Base-by-base conservation (phyloP, 768 basidiomycete species). In the Phaeotremella fagi region DNA sequence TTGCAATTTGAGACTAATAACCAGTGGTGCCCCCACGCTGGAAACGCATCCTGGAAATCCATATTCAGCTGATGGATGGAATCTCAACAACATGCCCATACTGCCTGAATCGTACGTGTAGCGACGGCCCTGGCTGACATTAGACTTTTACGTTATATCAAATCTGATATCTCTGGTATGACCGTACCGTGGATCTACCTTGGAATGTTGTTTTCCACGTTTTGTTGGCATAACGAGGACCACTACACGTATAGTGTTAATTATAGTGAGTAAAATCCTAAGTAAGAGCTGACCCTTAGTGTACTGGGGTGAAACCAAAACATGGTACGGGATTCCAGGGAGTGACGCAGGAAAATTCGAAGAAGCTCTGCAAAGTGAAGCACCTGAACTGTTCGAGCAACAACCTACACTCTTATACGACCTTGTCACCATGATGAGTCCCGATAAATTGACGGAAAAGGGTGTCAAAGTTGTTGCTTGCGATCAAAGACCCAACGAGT, bases 211-310 rank as follows among this genome's bases (percentile, higher is more conserved):
- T 99, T 99, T 73, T 94, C 92, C 14, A 94, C 95, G 2, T 99
- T 99, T 75, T 98, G 94, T 72, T 99, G 95, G 95, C 95, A 99
- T 77, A 99, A 99, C 68, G 92, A 95, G 85, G 94, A 98, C 76
- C 94, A 98, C 76, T 94, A 95, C 74, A 97, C 94, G 11, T 95
- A 91, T 73, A 91, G 88, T 73, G 83, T 97, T 70, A 90, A 92
- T 74, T 92, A 83, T 76, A 88, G 89, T 90, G 75, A 71, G 88
- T 41, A 22, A 14, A 15, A 4, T 31, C 27, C 28, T 23, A 26
- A 3, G 20, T 46, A 14, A 29, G 1, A 18, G 6, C 33, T 24
- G 9, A 24, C 24, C 18, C 9, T 38, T 26, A 92, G 90, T 94
- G 87, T 91, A 97, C 72, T 97, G 90, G 89, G 95, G 95, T 25